Evolutionary conservation across 2,329 filamentous ascomycete genomes (phyloP).

Genomic region (Aspergillus tubingensis): DNA sequence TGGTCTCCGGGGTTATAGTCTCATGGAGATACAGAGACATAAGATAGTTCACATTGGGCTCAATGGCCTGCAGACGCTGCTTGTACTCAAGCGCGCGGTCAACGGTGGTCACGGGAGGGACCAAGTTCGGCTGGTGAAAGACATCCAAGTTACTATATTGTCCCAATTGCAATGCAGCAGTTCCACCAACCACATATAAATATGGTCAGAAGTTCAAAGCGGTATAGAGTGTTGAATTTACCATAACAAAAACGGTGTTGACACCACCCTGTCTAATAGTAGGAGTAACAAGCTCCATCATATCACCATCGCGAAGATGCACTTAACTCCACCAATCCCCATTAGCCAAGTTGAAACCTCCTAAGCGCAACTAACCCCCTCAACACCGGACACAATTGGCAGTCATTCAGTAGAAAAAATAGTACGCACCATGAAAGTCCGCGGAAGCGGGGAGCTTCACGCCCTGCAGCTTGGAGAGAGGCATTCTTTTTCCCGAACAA

Average conservation of each 20-base stretch:
- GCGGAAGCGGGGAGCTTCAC: conserved; percentile 62
- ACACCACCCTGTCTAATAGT: conserved; percentile 64
- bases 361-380: not conserved
- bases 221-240: conserved; percentile 26
- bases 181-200: too few relatives aligned
- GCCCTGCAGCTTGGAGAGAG: conserved; percentile 37
- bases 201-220: not conserved
- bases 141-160: conserved; percentile 14
- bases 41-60: conserved; percentile 66
- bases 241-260: conserved; percentile 62
- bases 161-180: not conserved
- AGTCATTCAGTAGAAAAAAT: not conserved
- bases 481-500: conserved; percentile 26
- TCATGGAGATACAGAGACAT: conserved; percentile 73
- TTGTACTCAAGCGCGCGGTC: conserved; percentile 68
- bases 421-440: conserved; percentile 59
- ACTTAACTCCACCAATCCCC: conserved; percentile 42
- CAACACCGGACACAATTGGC: conserved; percentile 14
- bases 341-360: not conserved
- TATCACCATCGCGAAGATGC: conserved; percentile 68
- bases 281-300: conserved; percentile 60
- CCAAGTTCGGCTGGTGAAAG: conserved; percentile 60
- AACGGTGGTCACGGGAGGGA: conserved; percentile 64
- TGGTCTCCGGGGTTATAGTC: conserved; percentile 66
- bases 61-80: conserved; percentile 59